These are phyloP conservation scores for Beta macrorhiza DNA, from an alignment of 179 eudicot species.

Conservation along the genomic window DNA sequence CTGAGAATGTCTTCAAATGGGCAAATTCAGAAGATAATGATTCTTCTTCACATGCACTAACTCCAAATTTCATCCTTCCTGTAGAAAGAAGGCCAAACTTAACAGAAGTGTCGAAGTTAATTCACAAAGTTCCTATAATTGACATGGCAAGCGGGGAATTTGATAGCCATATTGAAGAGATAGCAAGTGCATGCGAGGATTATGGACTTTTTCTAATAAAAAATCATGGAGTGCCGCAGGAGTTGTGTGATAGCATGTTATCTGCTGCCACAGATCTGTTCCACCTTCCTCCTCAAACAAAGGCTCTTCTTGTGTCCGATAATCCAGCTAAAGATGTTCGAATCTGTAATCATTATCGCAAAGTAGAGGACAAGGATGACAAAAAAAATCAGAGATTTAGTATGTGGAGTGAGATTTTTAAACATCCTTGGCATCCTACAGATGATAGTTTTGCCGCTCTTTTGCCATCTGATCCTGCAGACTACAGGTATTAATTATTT, in stretches of 20 bases:
- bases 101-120: constrained; percentile 9
- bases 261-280: constrained; percentile 19
- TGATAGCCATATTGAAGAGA: neutral
- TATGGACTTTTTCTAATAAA: constrained; percentile 28
- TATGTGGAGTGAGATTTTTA: constrained; percentile 35
- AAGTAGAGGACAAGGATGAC: constrained; percentile 16
- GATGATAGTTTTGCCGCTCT: constrained; percentile 18
- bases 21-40: constrained; percentile 19
- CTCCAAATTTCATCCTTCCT: constrained; percentile 31
- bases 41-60: constrained; percentile 9
- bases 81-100: constrained; percentile 26
- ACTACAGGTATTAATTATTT: constrained; percentile 14
- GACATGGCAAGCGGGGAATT: constrained; percentile 7
- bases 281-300: constrained; percentile 25
- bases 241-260: constrained; percentile 21
- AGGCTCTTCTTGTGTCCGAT: constrained; percentile 29
- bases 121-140: constrained; percentile 21
- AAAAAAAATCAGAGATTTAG: constrained; percentile 15
- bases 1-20: constrained; percentile 17
- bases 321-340: constrained; percentile 21
- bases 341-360: constrained; percentile 28
- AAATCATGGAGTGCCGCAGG: constrained; percentile 27
- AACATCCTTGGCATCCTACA: constrained; percentile 32
- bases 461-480: constrained; percentile 28
- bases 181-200: constrained; percentile 27